Conservation (phyloP, 257 asterid genomes). For the Rhazya stricta region DNA sequence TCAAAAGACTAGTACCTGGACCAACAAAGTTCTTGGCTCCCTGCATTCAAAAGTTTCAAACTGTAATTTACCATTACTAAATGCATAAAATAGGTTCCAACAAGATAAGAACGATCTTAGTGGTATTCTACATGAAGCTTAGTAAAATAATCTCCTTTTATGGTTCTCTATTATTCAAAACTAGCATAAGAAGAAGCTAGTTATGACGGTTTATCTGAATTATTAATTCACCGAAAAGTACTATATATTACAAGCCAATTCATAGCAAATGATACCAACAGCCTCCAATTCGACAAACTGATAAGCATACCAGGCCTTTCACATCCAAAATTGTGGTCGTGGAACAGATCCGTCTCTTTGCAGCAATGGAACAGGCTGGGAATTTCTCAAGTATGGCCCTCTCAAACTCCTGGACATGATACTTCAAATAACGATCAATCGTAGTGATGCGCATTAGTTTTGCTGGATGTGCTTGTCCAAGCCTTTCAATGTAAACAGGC, state of each 20-base stretch:
- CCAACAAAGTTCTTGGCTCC: conserved; percentile 76
- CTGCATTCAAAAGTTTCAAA: conserved; percentile 35
- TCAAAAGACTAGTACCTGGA: conserved; percentile 67
- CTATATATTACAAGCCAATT: background rate
- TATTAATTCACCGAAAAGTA: background rate
- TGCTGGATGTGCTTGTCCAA: conserved; percentile 84
- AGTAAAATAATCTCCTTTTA: background rate
- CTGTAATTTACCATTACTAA: background rate
- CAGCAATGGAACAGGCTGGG: conserved; percentile 91
- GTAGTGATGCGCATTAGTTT: conserved; percentile 73
- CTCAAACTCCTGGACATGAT: conserved; percentile 96
- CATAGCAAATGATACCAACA: background rate
- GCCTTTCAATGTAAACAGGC: conserved; percentile 93
- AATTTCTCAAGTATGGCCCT: conserved; percentile 76
- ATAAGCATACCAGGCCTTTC: conserved; percentile 78
- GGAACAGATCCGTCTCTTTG: conserved; percentile 75
- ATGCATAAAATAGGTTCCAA: background rate
- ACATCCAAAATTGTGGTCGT: conserved; percentile 88
- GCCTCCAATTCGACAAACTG: conserved; percentile 11
- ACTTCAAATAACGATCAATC: conserved; percentile 69
- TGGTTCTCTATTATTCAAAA: background rate
- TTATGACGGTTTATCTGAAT: background rate
- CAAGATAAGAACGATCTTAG: conserved; percentile 2
- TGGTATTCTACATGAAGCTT: background rate
- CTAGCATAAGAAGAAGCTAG: background rate